These are phyloP conservation scores for Chrysosporium keratinophilum DNA, from an alignment of 2,329 filamentous ascomycete genomes.

Conservation along the genomic window DNA sequence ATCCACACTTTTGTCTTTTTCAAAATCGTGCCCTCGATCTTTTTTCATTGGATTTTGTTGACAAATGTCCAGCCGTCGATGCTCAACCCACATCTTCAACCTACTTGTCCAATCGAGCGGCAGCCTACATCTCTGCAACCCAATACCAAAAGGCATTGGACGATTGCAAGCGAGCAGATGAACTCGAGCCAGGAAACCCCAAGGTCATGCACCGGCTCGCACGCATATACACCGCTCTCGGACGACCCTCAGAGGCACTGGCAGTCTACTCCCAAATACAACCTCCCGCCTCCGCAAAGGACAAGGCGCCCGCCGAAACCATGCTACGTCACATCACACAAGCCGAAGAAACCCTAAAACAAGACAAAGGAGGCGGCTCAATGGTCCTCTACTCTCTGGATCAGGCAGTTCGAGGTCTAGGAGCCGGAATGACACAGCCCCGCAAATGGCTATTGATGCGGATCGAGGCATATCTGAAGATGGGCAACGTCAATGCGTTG, in stretches of 20 bases:
- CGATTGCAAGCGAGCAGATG: conserved; percentile 71
- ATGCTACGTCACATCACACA: conserved; percentile 76
- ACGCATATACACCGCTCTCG: conserved; percentile 78
- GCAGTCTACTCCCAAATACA: conserved; percentile 70
- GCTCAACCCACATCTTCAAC: conserved; percentile 75
- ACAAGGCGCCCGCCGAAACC: conserved; percentile 67
- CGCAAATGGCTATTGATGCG: conserved; percentile 91
- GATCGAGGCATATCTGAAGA: conserved; percentile 83
- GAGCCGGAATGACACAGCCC: conserved; percentile 63
- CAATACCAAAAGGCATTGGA: conserved; percentile 71
- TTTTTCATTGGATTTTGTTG: neutral
- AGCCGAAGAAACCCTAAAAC: conserved; percentile 64
- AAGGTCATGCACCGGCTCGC: conserved; percentile 84
- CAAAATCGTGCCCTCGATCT: neutral
- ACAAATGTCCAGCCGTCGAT: conserved; percentile 59
- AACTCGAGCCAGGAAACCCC: conserved; percentile 71
- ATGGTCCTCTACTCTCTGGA: conserved; percentile 90
- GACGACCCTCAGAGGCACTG: conserved; percentile 76
- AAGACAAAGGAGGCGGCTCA: conserved; percentile 70
- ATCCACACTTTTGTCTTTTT: neutral
- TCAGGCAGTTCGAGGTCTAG: conserved; percentile 73
- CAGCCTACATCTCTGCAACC: conserved; percentile 81
- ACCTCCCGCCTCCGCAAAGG: conserved; percentile 71
- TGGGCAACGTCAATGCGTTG: conserved; percentile 78
- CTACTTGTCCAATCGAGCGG: conserved; percentile 89